Percentiles rank a stretch among this genome's conserved stretches.
Evolutionary conservation across 225 moss, liverwort and hornwort genomes (phyloP).

Genomic region (Pseudisothecium myosuroides): DNA sequence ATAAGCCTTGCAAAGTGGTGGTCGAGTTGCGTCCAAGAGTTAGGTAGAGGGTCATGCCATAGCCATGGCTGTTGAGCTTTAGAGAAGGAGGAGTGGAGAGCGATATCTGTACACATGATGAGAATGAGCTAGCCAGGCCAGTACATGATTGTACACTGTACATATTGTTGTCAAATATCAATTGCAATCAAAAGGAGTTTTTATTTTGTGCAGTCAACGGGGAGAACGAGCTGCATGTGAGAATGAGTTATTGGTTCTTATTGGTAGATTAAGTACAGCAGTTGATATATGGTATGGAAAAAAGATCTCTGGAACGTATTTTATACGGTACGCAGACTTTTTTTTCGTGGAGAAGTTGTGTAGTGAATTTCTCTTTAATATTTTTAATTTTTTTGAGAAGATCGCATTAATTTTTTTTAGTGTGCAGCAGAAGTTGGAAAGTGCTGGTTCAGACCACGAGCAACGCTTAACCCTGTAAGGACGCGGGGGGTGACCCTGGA

Average conservation of each 20-base stretch:
- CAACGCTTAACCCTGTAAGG: neutral
- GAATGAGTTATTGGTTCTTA: neutral
- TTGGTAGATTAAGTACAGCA: neutral
- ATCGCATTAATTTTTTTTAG: neutral
- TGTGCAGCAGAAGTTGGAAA: neutral
- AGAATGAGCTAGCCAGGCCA: neutral
- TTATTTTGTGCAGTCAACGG: neutral
- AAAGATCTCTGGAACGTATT: neutral
- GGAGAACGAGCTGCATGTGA: neutral
- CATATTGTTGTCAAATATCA: neutral
- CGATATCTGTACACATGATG: conserved; percentile 2
- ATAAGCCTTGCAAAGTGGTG: neutral
- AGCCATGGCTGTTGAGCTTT: neutral
- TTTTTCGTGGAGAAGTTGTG: neutral
- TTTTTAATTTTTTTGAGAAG: neutral
- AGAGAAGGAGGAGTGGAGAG: neutral
- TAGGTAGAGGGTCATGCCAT: conserved; percentile 1
- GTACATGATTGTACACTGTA: conserved; percentile 9
- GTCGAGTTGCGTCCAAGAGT: neutral
- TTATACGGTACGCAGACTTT: neutral
- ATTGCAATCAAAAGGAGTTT: neutral
- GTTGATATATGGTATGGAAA: neutral
- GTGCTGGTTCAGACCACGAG: too few species aligned
- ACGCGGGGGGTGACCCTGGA: too few species aligned
- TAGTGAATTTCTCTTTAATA: neutral